These are phyloP conservation scores for Sporothrix brunneoviolacea DNA, from an alignment of 2,329 filamentous ascomycete genomes.

Conservation along the genomic window DNA sequence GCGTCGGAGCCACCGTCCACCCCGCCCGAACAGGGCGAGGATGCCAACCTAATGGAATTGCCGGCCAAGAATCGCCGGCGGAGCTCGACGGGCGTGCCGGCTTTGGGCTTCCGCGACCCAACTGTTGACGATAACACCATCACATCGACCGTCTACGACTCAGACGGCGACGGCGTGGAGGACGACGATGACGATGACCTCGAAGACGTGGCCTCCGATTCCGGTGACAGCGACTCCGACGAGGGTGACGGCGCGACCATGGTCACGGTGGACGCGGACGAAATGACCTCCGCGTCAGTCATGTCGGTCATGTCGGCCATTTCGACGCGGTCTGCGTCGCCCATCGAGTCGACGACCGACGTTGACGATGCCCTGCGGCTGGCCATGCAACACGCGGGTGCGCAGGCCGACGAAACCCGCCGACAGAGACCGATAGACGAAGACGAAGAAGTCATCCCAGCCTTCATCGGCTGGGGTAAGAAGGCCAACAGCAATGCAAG, in stretches of 20 bases:
- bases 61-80: constrained; percentile 54
- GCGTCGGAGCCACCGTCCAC: constrained; percentile 55
- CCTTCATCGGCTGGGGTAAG: constrained; percentile 66
- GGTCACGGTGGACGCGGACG: constrained; percentile 76
- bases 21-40: constrained; percentile 54
- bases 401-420: constrained; percentile 15
- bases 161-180: constrained; percentile 50
- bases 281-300: constrained; percentile 63
- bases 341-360: constrained; percentile 61
- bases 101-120: constrained; percentile 28
- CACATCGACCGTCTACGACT: constrained; percentile 74
- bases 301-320: constrained; percentile 46
- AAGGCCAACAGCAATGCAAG: constrained; percentile 36
- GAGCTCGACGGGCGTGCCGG: constrained; percentile 53
- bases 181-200: constrained; percentile 44
- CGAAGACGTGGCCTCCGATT: constrained; percentile 31
- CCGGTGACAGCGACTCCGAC: constrained; percentile 48
- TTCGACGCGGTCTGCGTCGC: constrained; percentile 45
- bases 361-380: constrained; percentile 72
- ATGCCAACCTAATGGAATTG: constrained; percentile 48
- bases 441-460: constrained; percentile 65
- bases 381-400: constrained; percentile 65
- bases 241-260: constrained; percentile 68
- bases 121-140: constrained; percentile 49
- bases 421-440: constrained; percentile 58